Conservation (phyloP, 805 yeast species). For the Sungouiozyma ichnusensis region DNA sequence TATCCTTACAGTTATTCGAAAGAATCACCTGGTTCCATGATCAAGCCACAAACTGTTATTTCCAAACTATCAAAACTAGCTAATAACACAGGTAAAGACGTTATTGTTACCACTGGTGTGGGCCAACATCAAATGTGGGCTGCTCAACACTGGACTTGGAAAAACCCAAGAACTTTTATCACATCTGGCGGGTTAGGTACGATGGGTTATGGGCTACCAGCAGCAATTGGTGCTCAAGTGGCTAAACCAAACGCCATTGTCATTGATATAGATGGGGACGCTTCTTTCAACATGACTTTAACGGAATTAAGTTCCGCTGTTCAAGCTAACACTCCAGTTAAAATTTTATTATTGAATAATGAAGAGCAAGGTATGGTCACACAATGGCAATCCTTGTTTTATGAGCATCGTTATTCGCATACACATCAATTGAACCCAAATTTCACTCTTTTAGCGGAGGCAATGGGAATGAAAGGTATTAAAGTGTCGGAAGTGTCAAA, state of each 20-base stretch:
- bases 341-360: conserved; percentile 81
- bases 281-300: conserved; percentile 96
- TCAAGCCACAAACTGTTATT: conserved; percentile 91
- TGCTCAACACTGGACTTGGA: conserved; percentile 95
- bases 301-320: conserved; percentile 90
- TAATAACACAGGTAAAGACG: conserved; percentile 46
- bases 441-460: conserved; percentile 84
- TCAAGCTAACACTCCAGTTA: conserved; percentile 85
- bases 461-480: conserved; percentile 85
- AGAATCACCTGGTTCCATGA: conserved; percentile 69
- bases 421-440: conserved; percentile 95
- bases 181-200: conserved; percentile 99
- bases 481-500: conserved; percentile 63
- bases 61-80: conserved; percentile 68
- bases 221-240: conserved; percentile 97
- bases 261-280: conserved; percentile 97
- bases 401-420: conserved; percentile 95
- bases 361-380: conserved; percentile 99
- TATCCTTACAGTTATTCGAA: conserved; percentile 76
- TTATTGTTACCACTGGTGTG: conserved; percentile 92
- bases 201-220: conserved; percentile 96
- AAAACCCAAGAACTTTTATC: conserved; percentile 81
- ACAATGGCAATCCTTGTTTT: conserved; percentile 97
- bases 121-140: conserved; percentile 99
- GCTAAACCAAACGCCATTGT: conserved; percentile 92